Base-by-base conservation (phyloP, 805 yeast genomes). In the Candida loeiensis region DNA sequence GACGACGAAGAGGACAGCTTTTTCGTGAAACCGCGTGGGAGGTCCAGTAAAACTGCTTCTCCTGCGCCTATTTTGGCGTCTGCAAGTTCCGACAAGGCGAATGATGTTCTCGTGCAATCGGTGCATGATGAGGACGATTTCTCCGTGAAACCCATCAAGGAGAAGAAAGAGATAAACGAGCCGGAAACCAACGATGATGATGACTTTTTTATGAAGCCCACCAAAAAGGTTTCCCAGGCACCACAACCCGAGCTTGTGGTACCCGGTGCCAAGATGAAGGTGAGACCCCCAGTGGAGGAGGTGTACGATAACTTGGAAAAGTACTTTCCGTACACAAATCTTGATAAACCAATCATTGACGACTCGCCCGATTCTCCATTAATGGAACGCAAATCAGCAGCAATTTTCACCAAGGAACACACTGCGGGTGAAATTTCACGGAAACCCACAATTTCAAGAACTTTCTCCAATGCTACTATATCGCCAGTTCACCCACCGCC, bases 271-370 rank as follows among this genome's bases (percentile, higher is more conserved):
- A 42, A 40, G 4, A 62, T 67, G 87, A 80, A 83, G 6, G 82
- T 93, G 12, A 79, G 99, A 57, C 99, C 99, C 2, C 89, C 98
- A 0, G 84, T 95, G 1, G 98, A 91, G 54, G 95, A 86, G 30
- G 83, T 93, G 21, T 93, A 90, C 57, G 87, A 88, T 41, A 90
- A 93, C 52, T 74, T 93, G 46, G 99, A 93, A 50, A 77, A 78
- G 54, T 93, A 85, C 58, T 93, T 93, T 70, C 99, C 99, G 0
- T 76, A 85, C 51, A 81, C 97, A 0, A 91, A 91, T 61, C 72
- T 93, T 45, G 99, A 93, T 57, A 85, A 83, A 51, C 95, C 97
- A 2, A 87, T 93, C 24, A 77, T 91, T 17, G 79, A 77, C 45
- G 95, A 85, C 47, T 79, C 84, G 2, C 73, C 73, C 0, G 58